Conservation (phyloP, 2,329 filamentous ascomycete genomes). For the Xylaria sp. region DNA sequence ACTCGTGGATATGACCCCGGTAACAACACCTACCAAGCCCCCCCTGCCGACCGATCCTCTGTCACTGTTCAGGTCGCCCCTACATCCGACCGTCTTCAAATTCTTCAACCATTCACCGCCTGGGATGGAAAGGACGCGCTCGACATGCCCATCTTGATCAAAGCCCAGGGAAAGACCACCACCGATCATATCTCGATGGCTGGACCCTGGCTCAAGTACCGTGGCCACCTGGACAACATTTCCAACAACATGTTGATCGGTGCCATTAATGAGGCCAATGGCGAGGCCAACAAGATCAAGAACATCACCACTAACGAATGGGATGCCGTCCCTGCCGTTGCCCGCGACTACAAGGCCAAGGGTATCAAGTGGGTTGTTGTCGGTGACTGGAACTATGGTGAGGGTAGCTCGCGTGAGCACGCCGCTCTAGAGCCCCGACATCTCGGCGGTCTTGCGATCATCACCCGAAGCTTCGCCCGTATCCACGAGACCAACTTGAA, state of each 20-base stretch:
- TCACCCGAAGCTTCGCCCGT: slow-evolving; percentile 95
- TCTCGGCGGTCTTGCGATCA: slow-evolving; percentile 96
- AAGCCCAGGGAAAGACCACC: slow-evolving; percentile 95
- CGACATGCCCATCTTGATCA: slow-evolving; percentile 92
- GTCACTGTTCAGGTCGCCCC: slow-evolving; percentile 88
- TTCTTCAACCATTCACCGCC: slow-evolving; percentile 83
- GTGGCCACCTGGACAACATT: slow-evolving; percentile 98
- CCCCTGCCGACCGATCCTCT: slow-evolving; percentile 78
- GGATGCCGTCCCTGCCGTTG: slow-evolving; percentile 90
- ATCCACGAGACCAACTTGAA: slow-evolving; percentile 99
- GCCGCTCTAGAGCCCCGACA: slow-evolving; percentile 97
- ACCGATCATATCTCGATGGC: slow-evolving; percentile 98
- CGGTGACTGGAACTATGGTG: slow-evolving; percentile 99
- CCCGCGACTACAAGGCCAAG: slow-evolving; percentile 98
- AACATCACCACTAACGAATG: slow-evolving; percentile 87
- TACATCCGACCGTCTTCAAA: slow-evolving; percentile 91
- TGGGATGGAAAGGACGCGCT: slow-evolving; percentile 94
- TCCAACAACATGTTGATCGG: slow-evolving; percentile 99
- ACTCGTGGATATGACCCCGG: slow-evolving; percentile 87
- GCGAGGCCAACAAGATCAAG: slow-evolving; percentile 96
- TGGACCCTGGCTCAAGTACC: slow-evolving; percentile 97
- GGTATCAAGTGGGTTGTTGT: slow-evolving; percentile 97
- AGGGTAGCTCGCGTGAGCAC: slow-evolving; percentile 97
- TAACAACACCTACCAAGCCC: slow-evolving; percentile 94
- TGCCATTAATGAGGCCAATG: slow-evolving; percentile 95